Percentiles rank a stretch among this genome's conserved stretches.
These are phyloP conservation scores for Penicillium psychrosexuale DNA, from an alignment of 2,329 filamentous ascomycete species.

Conservation along the genomic window DNA sequence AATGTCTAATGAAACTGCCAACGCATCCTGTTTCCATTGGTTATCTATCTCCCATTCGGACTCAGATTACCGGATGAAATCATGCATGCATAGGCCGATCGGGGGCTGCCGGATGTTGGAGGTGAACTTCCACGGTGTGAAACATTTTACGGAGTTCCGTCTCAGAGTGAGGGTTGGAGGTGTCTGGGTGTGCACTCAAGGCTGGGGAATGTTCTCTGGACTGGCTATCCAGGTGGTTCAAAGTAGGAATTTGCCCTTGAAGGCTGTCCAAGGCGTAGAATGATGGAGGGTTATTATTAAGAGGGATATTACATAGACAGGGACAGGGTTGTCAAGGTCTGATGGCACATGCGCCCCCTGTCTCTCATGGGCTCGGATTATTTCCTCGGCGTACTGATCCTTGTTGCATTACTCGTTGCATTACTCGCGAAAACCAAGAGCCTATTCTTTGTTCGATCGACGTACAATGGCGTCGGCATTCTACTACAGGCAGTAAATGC, in stretches of 20 bases:
- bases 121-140: background rate
- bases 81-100: background rate
- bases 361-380: constrained; percentile 2
- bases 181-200: background rate
- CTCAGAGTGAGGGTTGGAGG: background rate
- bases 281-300: constrained; percentile 6
- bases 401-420: constrained; percentile 6
- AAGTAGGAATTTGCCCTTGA: background rate
- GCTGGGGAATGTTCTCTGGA: constrained; percentile 3
- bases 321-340: background rate
- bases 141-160: background rate
- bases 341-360: background rate
- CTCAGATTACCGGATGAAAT: constrained; percentile 2
- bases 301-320: background rate
- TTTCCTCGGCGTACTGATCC: background rate
- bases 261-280: background rate
- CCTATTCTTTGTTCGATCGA: background rate
- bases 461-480: background rate
- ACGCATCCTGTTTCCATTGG: constrained; percentile 2
- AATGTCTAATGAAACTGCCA: constrained; percentile 4
- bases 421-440: background rate
- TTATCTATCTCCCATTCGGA: background rate
- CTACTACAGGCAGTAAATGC: background rate
- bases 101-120: background rate
- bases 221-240: background rate